These are phyloP conservation scores for Talaromyces piceae DNA, from an alignment of 2,329 filamentous ascomycete species.

Conservation along the genomic window DNA sequence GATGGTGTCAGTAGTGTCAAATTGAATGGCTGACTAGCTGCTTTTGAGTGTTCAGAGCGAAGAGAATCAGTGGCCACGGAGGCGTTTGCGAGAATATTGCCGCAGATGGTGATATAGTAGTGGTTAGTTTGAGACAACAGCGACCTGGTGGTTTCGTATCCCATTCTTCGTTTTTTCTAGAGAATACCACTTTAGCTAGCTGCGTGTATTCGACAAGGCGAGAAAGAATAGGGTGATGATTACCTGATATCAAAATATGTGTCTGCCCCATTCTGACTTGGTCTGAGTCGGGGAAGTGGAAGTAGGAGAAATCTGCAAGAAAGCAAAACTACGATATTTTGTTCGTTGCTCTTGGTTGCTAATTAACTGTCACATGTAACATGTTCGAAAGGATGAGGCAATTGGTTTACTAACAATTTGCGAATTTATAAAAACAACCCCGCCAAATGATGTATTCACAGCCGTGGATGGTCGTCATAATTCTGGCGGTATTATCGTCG, in stretches of 20 bases:
- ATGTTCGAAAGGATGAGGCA: too few relatives aligned
- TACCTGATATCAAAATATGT: conserved; percentile 1
- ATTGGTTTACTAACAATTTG: too few relatives aligned
- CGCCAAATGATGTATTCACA: too few relatives aligned
- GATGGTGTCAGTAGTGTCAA: conserved; percentile 45
- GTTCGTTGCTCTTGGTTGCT: too few relatives aligned
- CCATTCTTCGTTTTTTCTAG: not conserved
- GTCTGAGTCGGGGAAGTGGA: too few relatives aligned
- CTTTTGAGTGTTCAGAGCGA: not conserved
- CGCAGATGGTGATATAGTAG: conserved; percentile 17
- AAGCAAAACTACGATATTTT: too few relatives aligned
- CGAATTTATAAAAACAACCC: too few relatives aligned
- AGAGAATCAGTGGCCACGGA: conserved; percentile 2
- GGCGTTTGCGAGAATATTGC: conserved; percentile 9
- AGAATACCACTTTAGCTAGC: not conserved
- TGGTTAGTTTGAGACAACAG: not conserved
- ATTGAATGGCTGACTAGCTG: conserved; percentile 13
- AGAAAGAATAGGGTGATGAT: not conserved
- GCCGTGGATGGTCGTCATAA: too few relatives aligned
- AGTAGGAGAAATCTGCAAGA: too few relatives aligned
- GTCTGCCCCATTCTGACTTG: not conserved
- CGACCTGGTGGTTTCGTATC: conserved; percentile 1
- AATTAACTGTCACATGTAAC: too few relatives aligned
- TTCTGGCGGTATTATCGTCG: too few relatives aligned
- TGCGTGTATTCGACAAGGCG: not conserved